A percentile compares a stretch with the other conserved stretches of the same genome.
These are phyloP conservation scores for Leucogyrophana mollusca DNA, from an alignment of 768 basidiomycete species.

Conservation along the genomic window DNA sequence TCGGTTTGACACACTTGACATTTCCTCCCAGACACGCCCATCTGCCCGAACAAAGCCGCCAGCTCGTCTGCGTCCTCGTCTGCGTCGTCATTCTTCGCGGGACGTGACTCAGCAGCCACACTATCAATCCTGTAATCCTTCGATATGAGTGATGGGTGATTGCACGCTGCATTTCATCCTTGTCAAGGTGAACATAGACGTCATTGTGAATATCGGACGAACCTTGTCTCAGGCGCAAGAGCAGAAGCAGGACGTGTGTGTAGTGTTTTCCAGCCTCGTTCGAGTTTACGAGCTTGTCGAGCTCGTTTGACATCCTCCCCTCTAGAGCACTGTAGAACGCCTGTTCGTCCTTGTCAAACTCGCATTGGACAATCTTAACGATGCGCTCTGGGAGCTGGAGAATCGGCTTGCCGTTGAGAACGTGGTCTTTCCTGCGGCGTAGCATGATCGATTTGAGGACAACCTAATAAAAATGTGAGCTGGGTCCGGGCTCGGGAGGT, in stretches of 20 bases:
- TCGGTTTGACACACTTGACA: conserved; percentile 76
- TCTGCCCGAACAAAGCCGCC: conserved; percentile 64
- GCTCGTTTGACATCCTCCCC: conserved; percentile 58
- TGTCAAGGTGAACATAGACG: not conserved
- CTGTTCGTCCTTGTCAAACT: conserved; percentile 74
- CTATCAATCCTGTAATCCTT: conserved; percentile 72
- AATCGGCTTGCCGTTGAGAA: conserved; percentile 76
- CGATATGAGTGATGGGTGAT: conserved; percentile 81
- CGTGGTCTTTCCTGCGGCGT: conserved; percentile 74
- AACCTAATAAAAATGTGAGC: conserved; percentile 40
- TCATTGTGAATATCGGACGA: conserved; percentile 15
- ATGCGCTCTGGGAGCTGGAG: conserved; percentile 76
- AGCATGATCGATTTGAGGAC: conserved; percentile 89
- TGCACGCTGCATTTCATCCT: conserved; percentile 61
- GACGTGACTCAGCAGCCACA: conserved; percentile 72
- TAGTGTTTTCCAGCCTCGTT: conserved; percentile 56
- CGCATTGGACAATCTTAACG: conserved; percentile 71
- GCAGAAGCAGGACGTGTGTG: conserved; percentile 65
- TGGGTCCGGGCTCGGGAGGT: not conserved
- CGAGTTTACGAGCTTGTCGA: conserved; percentile 64
- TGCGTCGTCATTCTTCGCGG: conserved; percentile 48
- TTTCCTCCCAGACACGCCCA: conserved; percentile 63
- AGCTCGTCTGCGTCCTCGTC: conserved; percentile 73
- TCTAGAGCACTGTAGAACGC: conserved; percentile 78
- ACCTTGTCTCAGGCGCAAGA: conserved; percentile 91